Evolutionary conservation across 2,329 filamentous ascomycete genomes (phyloP), one percentile per base, ranked within the genome.

Genomic region (Pestalotiopsis sp.): DNA sequence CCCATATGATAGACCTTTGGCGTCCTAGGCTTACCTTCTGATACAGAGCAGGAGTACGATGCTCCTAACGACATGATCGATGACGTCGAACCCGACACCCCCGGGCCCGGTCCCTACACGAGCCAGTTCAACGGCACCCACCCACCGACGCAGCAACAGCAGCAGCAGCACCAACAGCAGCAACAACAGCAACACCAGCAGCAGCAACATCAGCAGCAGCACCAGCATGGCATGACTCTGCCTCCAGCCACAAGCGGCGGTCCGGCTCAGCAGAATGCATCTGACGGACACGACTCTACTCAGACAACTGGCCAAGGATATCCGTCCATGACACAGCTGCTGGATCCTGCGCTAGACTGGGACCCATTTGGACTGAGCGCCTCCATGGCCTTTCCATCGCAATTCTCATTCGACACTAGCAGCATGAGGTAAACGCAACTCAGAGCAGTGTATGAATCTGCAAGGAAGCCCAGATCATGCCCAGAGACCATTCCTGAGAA

Each of bases 11-110:
- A 84, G 86, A 87, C 83, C 85, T 88, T 79, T 90, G 86, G 87
- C 86, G 86, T 90, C 86, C 87, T 89, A 90, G 86, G 84, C 87
- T 91, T 84, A 92, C 88, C 86, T 79, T 82, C 81, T 90, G 82
- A 84, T 87, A 85, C 85, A 98, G 95, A 98, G 85, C 94, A 97
- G 87, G 95, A 98, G 85, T 98, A 98, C 83, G 95, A 98, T 80
- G 92, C 93, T 67, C 93, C 94, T 82, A 89, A 89, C 80, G 94
- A 95, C 76, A 93, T 97, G 87, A 90, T 97, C 80, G 95, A 98
- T 76, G 93, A 97, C 70, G 84, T 90, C 73, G 91, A 93, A 75
- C 88, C 90, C 72, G 91, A 94, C 70, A 89, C 90, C 12, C 87
- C 91, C 67, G 90, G 90, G 57, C 87, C 90, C 59, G 89, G 89